Base-by-base conservation (phyloP, 2,329 filamentous ascomycete genomes). In the Aureobasidium sp. region DNA sequence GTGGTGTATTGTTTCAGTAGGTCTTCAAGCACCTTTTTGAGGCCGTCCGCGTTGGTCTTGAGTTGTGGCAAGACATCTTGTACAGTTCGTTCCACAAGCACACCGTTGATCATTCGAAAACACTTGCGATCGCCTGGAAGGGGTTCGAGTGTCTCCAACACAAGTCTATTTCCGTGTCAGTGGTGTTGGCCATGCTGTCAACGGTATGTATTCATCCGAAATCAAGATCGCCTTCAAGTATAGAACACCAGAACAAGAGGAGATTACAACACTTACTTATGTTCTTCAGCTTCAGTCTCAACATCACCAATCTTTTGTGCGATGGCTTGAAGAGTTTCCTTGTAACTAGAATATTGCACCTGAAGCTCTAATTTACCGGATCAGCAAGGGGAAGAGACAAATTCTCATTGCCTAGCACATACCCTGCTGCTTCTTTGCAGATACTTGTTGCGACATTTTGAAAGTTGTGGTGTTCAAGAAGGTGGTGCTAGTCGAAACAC, bases 81-180 rank as follows among this genome's bases (percentile, higher is more conserved):
- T 67, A 99, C 90, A 16, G 93, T 97, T 68, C 92, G 84, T 79
- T 99, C 94, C 59, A 96, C 90, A 62, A 99, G 79, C 29, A 97
- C 92, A 49, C 94, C 94, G 75, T 99, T 97, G 75, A 99, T 95
- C 84, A 99, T 91, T 68, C 94, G 92, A 78, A 97, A 99, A 78
- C 93, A 97, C 79, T 97, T 99, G 70, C 94, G 89, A 67, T 96
- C 89, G 66, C 81, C 83, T 1, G 90, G 82, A 29, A 97, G 83
- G 49, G 92, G 92, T 63, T 88, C 83, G 65, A 99, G 79, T 3
- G 93, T 97, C 72, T 97, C 93, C 57, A 97, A 84, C 37, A 99
- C 94, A 67, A 97, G 89, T 76, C 94, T 97, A 37, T 36, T 14
- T 21, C 34, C 27, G 14, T 32, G 54, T 58, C 21, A 58, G 42